Conservation (phyloP, 2,329 filamentous ascomycete genomes). For the Verticillium nonalfalfae region DNA sequence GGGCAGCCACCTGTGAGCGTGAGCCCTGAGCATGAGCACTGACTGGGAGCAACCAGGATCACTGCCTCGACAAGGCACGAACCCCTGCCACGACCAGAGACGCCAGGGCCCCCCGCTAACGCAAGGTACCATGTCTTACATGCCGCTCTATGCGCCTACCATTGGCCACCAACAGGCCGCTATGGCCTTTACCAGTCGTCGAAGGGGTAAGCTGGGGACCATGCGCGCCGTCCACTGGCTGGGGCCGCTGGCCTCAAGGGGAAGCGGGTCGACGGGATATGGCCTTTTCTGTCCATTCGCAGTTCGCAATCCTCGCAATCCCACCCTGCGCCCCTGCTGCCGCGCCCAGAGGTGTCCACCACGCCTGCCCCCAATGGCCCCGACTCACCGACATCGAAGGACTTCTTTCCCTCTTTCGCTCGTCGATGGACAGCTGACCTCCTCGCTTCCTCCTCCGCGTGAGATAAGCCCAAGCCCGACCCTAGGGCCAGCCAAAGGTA, state of each 20-base stretch:
- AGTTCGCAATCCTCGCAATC: conserved; percentile 10
- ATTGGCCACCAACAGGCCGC: background rate
- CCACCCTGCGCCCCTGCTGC: conserved; percentile 2
- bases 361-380: conserved; percentile 2
- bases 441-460: conserved; percentile 3
- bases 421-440: conserved; percentile 8
- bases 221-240: conserved; percentile 1
- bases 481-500: conserved; percentile 9
- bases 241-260: background rate
- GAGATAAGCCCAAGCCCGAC: conserved; percentile 8
- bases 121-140: background rate
- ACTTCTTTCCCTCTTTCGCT: conserved; percentile 9
- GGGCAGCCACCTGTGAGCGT: too few species aligned
- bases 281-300: conserved; percentile 10
- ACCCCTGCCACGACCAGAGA: background rate
- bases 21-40: too few species aligned
- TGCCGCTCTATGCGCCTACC: background rate
- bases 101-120: background rate
- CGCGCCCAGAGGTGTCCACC: conserved; percentile 1
- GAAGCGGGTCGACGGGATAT: background rate
- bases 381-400: conserved; percentile 4
- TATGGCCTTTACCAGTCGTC: background rate
- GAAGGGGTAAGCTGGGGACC: background rate
- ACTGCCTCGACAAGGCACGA: background rate
- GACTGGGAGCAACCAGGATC: background rate